A percentile compares a stretch with the other conserved stretches of the same genome.
phyloP scores from a whole-genome alignment of 441 rosid genomes.

The Croton laevigatus region DNA sequence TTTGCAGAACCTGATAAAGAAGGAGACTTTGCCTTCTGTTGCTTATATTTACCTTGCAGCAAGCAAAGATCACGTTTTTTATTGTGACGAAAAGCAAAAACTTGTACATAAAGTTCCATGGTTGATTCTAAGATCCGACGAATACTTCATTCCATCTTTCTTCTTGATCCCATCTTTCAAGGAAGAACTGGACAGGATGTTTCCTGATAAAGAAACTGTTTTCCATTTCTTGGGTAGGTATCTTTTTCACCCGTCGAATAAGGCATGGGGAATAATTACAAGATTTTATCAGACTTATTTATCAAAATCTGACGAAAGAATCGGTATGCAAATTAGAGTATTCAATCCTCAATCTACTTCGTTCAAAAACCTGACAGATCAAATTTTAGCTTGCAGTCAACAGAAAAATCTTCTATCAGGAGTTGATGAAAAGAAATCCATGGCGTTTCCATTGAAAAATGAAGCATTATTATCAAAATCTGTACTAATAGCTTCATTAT shows the following conservation, averaged over 20 bases:
- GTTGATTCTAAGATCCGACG: slow-evolving; percentile 56
- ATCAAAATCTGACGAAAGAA: slow-evolving; percentile 54
- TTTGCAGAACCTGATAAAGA: slow-evolving; percentile 56
- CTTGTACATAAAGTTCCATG: slow-evolving; percentile 47
- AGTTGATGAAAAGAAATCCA: slow-evolving; percentile 23
- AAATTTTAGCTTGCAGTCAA: slow-evolving; percentile 55
- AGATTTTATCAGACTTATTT: slow-evolving; percentile 18
- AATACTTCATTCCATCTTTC: slow-evolving; percentile 67
- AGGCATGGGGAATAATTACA: slow-evolving; percentile 61
- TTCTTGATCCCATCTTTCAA: slow-evolving; percentile 55
- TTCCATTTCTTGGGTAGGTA: slow-evolving; percentile 70
- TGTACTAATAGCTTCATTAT: slow-evolving; percentile 48
- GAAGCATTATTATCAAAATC: slow-evolving; percentile 26
- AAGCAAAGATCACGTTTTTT: slow-evolving; percentile 54
- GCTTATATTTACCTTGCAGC: slow-evolving; percentile 55
- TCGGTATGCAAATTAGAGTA: slow-evolving; percentile 67
- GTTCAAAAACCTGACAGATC: slow-evolving; percentile 53
- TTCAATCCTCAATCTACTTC: slow-evolving; percentile 51
- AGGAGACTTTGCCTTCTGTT: slow-evolving; percentile 39
- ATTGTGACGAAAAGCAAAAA: slow-evolving; percentile 56
- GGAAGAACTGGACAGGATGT: slow-evolving; percentile 47
- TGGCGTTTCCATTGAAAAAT: no score
- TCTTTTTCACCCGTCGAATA: slow-evolving; percentile 70
- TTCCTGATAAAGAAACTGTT: slow-evolving; percentile 58
- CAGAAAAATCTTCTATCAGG: slow-evolving; percentile 55